Evolutionary conservation across 441 rosid species (phyloP), one percentile per base, ranked within the genome.

Genomic region (Bocquillonia castaneifolia): DNA sequence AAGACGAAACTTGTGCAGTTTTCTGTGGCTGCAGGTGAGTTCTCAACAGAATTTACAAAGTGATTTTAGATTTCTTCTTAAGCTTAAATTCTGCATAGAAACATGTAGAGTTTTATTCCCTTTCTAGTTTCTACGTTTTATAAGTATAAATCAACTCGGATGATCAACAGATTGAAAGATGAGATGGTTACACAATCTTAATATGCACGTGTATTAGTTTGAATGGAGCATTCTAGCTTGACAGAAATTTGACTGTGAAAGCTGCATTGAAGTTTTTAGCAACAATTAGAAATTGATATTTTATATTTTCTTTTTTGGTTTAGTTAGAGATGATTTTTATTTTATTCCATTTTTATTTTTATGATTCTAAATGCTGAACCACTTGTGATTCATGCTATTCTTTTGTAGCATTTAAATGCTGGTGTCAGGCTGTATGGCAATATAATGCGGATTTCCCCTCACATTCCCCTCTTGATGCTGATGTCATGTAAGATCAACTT

Each of bases 391-490:
- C 25, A 52, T 69, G 26, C 57, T 70, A n/a, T 60, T 60, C 39
- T 67, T 71, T 77, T 61, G 62, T 82, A 94, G 99, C 99, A 45
- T 88, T 94, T 68, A 94, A 88, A 80, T 93, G 96, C 84, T 93
- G 98, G 98, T 86, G 92, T 78, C 96, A 91, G 78, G 98, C 98
- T 82, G 92, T 81, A 56, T 84, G 85, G 88, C 92, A 84, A 62
- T 91, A 77, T 72, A 79, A 66, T 53, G 66, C 74, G 67, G 99
- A 94, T 74, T 82, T 78, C 74, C 87, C 93, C 66, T 83, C 85
- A 40, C 75, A 80, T 74, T 83, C 87, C 45, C 81, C 81, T 70
- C 85, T 91, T 20, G 97, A 91, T 74, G 84, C 84, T 71, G 97
- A 88, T 80, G 93, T 94, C 76, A 90, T 90, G 99, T 94, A 81